Percentiles rank a stretch among this genome's conserved stretches.
These are phyloP conservation scores for Myriosclerotinia duriaeana DNA, from an alignment of 2,329 filamentous ascomycete species.

Conservation along the genomic window DNA sequence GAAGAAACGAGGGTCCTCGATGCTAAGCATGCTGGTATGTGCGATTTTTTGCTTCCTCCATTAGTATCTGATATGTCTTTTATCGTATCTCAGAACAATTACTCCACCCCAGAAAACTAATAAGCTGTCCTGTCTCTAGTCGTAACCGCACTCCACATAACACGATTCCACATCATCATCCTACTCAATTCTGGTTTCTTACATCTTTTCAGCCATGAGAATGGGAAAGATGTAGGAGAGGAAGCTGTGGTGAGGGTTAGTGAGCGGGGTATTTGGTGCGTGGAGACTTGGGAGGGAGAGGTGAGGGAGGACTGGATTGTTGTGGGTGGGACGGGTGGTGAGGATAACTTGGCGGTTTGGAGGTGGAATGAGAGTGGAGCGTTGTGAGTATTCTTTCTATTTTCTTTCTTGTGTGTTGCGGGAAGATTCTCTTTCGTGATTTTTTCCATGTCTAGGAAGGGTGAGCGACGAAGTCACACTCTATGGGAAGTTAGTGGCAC, in stretches of 20 bases:
- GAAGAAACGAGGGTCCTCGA: not conserved
- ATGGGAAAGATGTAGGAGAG: not conserved
- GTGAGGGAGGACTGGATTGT: not conserved
- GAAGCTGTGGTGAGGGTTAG: not conserved
- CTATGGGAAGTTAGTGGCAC: not conserved
- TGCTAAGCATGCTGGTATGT: not conserved
- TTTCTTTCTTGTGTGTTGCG: not conserved
- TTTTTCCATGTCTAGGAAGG: not conserved
- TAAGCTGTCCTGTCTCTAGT: not conserved
- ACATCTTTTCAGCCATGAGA: not conserved
- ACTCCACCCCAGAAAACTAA: not conserved
- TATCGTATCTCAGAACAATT: not conserved
- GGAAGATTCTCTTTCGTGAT: not conserved
- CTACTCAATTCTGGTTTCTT: not conserved
- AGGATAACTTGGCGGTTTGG: not conserved
- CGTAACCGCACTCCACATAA: not conserved
- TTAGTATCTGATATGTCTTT: no score
- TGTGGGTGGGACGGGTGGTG: no score
- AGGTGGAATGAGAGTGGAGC: not conserved
- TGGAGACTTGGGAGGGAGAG: not conserved
- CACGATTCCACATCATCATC: not conserved
- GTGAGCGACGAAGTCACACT: not conserved
- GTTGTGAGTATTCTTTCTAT: not conserved
- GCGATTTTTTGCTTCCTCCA: no score
- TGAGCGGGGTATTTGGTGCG: not conserved